Conservation (phyloP, 208 protist genomes). For the Spironucleus salmonicida region DNA sequence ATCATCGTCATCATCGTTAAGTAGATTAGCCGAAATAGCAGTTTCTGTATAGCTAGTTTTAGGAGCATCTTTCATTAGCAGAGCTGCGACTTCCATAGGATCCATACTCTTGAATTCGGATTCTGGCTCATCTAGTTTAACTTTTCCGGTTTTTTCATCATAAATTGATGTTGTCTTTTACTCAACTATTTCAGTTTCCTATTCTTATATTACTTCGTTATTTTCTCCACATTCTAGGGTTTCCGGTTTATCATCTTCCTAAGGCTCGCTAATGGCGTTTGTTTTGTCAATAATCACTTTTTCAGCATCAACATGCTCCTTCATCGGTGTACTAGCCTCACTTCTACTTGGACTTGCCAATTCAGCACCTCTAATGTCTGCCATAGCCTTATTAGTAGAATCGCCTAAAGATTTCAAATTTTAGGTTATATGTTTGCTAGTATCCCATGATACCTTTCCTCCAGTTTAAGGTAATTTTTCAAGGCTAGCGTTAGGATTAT, state of each 20-base stretch:
- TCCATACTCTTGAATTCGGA: neutral
- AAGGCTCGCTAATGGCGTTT: too few relatives aligned
- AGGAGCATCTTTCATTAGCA: neutral
- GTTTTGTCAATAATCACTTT: too few relatives aligned
- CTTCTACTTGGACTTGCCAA: too few relatives aligned
- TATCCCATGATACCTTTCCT: neutral
- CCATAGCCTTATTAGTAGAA: too few relatives aligned
- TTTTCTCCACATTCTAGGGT: too few relatives aligned
- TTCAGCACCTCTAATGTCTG: too few relatives aligned
- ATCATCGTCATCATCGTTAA: neutral
- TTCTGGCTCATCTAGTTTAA: neutral
- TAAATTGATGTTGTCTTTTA: neutral
- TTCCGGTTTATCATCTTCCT: too few relatives aligned
- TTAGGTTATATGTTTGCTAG: too few relatives aligned
- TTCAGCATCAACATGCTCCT: too few relatives aligned
- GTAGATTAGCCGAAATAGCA: neutral
- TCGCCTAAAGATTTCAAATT: too few relatives aligned
- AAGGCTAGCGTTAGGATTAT: neutral
- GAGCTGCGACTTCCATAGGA: neutral
- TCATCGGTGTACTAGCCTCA: too few relatives aligned
- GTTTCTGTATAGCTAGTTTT: neutral
- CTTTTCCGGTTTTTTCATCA: neutral
- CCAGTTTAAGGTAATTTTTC: neutral
- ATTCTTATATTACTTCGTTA: neutral
- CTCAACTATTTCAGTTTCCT: neutral